Evolutionary conservation across 148 eudicot species (phyloP).

Genomic region (Bassia scoparia): DNA sequence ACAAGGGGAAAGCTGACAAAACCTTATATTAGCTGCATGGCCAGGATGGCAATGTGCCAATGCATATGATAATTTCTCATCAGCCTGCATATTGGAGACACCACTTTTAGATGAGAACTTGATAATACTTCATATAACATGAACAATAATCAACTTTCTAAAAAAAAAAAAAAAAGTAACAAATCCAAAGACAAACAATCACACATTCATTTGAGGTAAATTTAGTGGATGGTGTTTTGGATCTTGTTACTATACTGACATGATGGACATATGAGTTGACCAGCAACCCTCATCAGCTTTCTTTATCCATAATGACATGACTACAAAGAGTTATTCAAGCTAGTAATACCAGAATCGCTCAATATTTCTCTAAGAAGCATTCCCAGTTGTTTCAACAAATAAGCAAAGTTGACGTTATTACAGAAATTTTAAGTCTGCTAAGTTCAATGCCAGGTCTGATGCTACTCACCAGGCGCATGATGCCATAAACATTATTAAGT

Average conservation of each 20-base stretch:
- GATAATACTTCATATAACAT: no score
- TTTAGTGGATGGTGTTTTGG: not conserved
- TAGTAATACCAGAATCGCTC: not conserved
- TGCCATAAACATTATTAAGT: not conserved
- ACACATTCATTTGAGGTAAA: not conserved
- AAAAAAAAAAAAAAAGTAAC: not conserved
- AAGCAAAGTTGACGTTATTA: not conserved
- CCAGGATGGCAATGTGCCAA: constrained; percentile 66
- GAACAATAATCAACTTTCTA: no score
- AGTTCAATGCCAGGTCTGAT: not conserved
- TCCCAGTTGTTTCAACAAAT: not conserved
- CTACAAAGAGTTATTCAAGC: not conserved
- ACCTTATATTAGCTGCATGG: constrained; percentile 88
- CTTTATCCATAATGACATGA: not conserved
- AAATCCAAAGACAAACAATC: constrained; percentile 6
- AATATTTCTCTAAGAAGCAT: not conserved
- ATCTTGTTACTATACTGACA: not conserved
- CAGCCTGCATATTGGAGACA: constrained; percentile 58
- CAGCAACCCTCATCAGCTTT: not conserved
- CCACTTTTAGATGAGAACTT: not conserved
- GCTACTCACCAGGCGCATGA: not conserved
- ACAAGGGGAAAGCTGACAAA: constrained; percentile 3
- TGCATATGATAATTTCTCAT: constrained; percentile 87
- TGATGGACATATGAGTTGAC: not conserved
- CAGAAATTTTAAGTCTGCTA: not conserved